Evolutionary conservation across 2,329 filamentous ascomycete species (phyloP), one percentile per base, ranked within the genome.

Genomic region (Cadophora malorum): DNA sequence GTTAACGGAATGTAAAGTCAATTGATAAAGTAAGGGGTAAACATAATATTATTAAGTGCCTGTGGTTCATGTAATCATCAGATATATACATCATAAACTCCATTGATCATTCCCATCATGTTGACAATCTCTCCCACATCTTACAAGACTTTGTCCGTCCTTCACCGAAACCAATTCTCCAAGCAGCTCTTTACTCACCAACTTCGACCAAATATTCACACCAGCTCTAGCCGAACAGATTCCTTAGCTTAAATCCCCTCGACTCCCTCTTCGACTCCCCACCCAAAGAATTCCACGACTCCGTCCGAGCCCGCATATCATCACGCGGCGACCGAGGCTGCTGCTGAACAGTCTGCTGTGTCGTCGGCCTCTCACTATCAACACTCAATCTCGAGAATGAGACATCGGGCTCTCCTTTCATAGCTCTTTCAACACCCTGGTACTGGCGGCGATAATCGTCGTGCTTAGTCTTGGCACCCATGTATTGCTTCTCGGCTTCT

Each of bases 381-480:
- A 67, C 61, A 41, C 49, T 63, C 59, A 67, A n/a, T 33, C 35
- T 60, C 19, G 35, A 23, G 33, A 56, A 58, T 4, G 56, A 45
- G 3, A 60, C 16, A 6, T 67, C 56, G 14, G 66, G 63, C 35
- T 68, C 66, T 33, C 66, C 66, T n/a, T 50, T 33, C 58, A 68
- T 35, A 5, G 66, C 66, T 23, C 58, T 38, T 38, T 68, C 66
- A 1, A 68, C 66, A 7, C 66, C 63, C 41, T 63, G 63, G 58
- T 65, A 68, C 28, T 68, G 66, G 0, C 66, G 66, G 3, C 63
- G 47, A 35, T 68, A 68, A 19, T 68, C 66, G 38, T 68, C 66
- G 23, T 68, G 63, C 19, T 68, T 68, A 19, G 58, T 63, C 35
- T 68, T 68, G 58, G 66, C 66, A 3, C 25, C 63, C 41, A 63